Evolutionary conservation across 345 rosid genomes (phyloP).

Genomic region (Tarenaya hassleriana): DNA sequence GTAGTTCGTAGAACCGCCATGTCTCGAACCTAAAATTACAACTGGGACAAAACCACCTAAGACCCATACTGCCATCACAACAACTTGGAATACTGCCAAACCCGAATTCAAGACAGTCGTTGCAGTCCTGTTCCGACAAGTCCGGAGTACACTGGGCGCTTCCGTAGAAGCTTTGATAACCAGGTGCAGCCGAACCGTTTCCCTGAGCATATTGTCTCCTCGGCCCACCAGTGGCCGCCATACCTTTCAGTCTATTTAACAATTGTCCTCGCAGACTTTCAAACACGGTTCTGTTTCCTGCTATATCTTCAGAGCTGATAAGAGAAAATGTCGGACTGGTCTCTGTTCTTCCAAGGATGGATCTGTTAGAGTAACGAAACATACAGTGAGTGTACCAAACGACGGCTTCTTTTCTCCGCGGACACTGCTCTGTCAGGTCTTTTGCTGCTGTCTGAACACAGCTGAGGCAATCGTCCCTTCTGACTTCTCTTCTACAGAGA

Average conservation of each 20-base stretch:
- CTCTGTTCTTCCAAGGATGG: slow-evolving; percentile 7
- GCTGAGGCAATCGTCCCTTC: slow-evolving; percentile 12
- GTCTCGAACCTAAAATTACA: slow-evolving; percentile 20
- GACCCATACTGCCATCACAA: slow-evolving; percentile 25
- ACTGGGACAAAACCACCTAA: slow-evolving; percentile 23
- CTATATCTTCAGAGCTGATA: not conserved
- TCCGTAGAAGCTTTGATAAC: slow-evolving; percentile 11
- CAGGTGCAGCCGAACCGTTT: slow-evolving; percentile 3
- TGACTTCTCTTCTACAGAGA: slow-evolving; percentile 16
- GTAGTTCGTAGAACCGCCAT: slow-evolving; percentile 8
- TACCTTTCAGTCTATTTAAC: slow-evolving; percentile 7
- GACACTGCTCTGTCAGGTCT: slow-evolving; percentile 4
- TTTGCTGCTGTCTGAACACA: slow-evolving; percentile 5
- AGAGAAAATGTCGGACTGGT: not conserved
- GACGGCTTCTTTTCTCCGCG: slow-evolving; percentile 7
- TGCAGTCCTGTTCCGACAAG: slow-evolving; percentile 18
- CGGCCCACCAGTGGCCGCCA: slow-evolving; percentile 9
- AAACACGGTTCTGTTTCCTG: slow-evolving; percentile 17
- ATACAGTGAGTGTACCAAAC: slow-evolving; percentile 17
- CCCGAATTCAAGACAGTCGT: slow-evolving; percentile 12
- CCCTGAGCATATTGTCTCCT: slow-evolving; percentile 24
- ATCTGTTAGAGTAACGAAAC: slow-evolving; percentile 22
- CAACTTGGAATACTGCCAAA: slow-evolving; percentile 2
- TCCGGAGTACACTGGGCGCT: slow-evolving; percentile 17
- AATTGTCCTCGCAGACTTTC: slow-evolving; percentile 8